Evolutionary conservation across 2,329 filamentous ascomycete species (phyloP).

Genomic region (Colletotrichum kahawae): DNA sequence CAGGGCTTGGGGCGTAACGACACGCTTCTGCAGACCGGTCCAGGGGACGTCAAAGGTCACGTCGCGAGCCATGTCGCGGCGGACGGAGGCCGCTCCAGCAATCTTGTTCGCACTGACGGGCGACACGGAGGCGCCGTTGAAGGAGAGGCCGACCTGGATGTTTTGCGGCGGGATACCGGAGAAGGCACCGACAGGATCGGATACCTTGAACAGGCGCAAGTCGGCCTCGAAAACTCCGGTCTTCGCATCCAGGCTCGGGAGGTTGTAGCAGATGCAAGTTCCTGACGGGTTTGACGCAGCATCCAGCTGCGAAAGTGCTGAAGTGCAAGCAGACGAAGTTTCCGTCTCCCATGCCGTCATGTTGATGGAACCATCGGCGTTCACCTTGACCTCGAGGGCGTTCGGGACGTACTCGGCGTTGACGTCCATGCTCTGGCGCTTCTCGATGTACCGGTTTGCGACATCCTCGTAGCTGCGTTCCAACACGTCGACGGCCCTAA

Average conservation of each 20-base stretch:
- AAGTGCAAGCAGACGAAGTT: slow-evolving; percentile 62
- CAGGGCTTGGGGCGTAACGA: slow-evolving; percentile 46
- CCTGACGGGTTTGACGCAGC: slow-evolving; percentile 75
- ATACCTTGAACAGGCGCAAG: slow-evolving; percentile 74
- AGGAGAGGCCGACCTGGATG: slow-evolving; percentile 60
- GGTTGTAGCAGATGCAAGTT: slow-evolving; percentile 82
- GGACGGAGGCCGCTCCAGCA: slow-evolving; percentile 27
- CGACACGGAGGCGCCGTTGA: slow-evolving; percentile 58
- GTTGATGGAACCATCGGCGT: slow-evolving; percentile 53
- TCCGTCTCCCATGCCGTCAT: slow-evolving; percentile 59
- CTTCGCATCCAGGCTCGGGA: slow-evolving; percentile 70
- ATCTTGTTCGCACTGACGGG: slow-evolving; percentile 38
- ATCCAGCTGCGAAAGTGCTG: slow-evolving; percentile 58
- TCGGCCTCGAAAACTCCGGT: slow-evolving; percentile 80
- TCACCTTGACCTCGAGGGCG: slow-evolving; percentile 36
- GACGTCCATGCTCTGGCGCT: slow-evolving; percentile 17
- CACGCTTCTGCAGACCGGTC: slow-evolving; percentile 15
- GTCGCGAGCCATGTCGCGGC: slow-evolving; percentile 24
- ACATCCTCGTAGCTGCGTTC: slow-evolving; percentile 20
- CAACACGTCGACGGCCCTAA: slow-evolving; percentile 25
- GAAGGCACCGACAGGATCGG: slow-evolving; percentile 60
- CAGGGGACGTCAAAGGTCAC: background rate
- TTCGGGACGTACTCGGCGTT: slow-evolving; percentile 15
- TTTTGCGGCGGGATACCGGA: slow-evolving; percentile 54
- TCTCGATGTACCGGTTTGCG: slow-evolving; percentile 25